phyloP scores from a whole-genome alignment of 306 rosid genomes.

The Trifolium repens region DNA sequence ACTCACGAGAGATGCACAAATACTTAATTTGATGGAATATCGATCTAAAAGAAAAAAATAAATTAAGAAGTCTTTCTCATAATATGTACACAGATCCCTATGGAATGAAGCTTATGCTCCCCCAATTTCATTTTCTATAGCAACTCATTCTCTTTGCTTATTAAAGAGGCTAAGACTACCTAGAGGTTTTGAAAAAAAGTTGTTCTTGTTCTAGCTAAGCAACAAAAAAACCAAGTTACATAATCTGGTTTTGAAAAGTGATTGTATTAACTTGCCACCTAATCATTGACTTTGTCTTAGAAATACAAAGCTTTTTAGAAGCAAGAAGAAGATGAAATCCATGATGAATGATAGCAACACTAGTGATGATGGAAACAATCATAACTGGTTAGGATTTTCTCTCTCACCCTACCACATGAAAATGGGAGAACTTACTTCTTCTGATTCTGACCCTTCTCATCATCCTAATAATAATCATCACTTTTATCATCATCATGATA shows the following conservation, averaged over 20 bases:
- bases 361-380: conserved; percentile 43
- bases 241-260: background rate
- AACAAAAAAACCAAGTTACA: background rate
- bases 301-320: conserved; percentile 35
- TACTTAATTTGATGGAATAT: too few relatives aligned
- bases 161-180: conserved; percentile 56
- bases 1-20: too few relatives aligned
- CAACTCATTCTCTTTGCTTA: conserved; percentile 71
- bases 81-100: conserved; percentile 79
- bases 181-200: background rate
- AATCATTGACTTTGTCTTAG: conserved; percentile 54
- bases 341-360: conserved; percentile 65
- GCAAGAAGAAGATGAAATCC: conserved; percentile 57
- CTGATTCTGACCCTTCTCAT: conserved; percentile 42
- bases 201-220: background rate
- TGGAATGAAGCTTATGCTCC: conserved; percentile 62
- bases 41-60: too few relatives aligned
- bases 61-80: conserved; percentile 47
- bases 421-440: conserved; percentile 55
- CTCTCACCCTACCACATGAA: conserved; percentile 86
- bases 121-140: conserved; percentile 47
- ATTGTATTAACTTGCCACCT: conserved; percentile 22
- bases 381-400: conserved; percentile 90
- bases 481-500: conserved; percentile 35
- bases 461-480: conserved; percentile 40